phyloP scores from a whole-genome alignment of 23 red algal genomes.

The Gracilaria caudata region DNA sequence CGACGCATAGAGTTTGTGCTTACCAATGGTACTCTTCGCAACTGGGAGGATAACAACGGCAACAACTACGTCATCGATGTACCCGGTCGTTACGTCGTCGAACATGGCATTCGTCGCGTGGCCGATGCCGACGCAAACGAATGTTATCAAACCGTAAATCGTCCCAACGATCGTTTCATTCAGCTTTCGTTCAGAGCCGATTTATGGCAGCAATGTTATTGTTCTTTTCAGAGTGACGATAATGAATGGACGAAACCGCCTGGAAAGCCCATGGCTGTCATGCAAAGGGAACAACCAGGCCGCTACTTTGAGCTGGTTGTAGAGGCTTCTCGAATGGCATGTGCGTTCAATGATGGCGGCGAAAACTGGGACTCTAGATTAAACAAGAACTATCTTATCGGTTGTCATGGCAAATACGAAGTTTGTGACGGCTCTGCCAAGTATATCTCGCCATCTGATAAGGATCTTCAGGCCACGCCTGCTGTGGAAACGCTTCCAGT shows the following conservation, averaged over 20 bases:
- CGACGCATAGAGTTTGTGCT: slow-evolving; percentile 64
- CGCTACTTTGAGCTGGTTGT: slow-evolving; percentile 45
- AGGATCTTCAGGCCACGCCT: slow-evolving; percentile 18
- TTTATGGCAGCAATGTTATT: slow-evolving; percentile 57
- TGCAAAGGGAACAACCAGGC: neutral
- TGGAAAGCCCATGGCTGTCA: slow-evolving; percentile 5
- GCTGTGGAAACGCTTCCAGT: neutral
- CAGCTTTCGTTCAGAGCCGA: slow-evolving; percentile 69
- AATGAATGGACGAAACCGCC: slow-evolving; percentile 47
- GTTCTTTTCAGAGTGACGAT: slow-evolving; percentile 33
- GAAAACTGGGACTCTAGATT: slow-evolving; percentile 67
- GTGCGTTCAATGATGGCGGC: slow-evolving; percentile 64
- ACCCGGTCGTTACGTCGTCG: slow-evolving; percentile 69
- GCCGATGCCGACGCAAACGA: slow-evolving; percentile 61
- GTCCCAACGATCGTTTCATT: slow-evolving; percentile 39
- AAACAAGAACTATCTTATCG: slow-evolving; percentile 61
- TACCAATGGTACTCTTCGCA: slow-evolving; percentile 63
- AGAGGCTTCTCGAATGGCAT: slow-evolving; percentile 28
- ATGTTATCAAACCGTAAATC: slow-evolving; percentile 32
- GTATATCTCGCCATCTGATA: slow-evolving; percentile 56
- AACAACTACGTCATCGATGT: slow-evolving; percentile 34
- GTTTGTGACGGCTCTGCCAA: slow-evolving; percentile 23
- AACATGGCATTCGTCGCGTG: slow-evolving; percentile 76
- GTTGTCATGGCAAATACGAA: slow-evolving; percentile 60
- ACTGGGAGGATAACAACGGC: slow-evolving; percentile 77